phyloP scores from a whole-genome alignment of 345 rosid genomes.

The Odontarrhena argentea region DNA sequence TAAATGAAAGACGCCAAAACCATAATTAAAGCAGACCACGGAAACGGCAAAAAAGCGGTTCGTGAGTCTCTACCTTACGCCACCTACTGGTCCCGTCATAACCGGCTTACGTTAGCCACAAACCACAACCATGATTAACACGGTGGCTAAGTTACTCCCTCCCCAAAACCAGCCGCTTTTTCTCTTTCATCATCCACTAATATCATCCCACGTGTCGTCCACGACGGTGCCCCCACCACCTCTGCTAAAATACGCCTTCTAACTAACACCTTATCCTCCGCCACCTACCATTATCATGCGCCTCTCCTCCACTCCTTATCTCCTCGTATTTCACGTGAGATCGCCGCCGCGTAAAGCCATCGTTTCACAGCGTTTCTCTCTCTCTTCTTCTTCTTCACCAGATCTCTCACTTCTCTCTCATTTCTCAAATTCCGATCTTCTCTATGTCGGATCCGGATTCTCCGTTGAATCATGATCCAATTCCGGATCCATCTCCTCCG shows the following conservation, averaged over 20 bases:
- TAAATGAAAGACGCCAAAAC: conserved; percentile 16
- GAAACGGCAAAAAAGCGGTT: conserved; percentile 35
- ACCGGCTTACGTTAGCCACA: conserved; percentile 54
- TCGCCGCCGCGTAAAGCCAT: conserved; percentile 43
- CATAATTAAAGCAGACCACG: conserved; percentile 13
- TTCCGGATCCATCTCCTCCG: conserved; percentile 36
- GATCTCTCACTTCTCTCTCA: conserved; percentile 13
- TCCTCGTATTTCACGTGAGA: conserved; percentile 29
- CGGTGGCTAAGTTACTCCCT: conserved; percentile 35
- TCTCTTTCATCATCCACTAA: conserved; percentile 42
- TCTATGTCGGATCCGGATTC: conserved; percentile 50
- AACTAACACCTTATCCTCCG: background rate
- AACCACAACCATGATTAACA: conserved; percentile 16
- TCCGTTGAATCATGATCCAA: conserved; percentile 37
- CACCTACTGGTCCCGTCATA: conserved; percentile 40
- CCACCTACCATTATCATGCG: conserved; percentile 33
- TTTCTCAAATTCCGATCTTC: background rate
- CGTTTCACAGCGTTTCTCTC: conserved; percentile 29
- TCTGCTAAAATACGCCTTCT: conserved; percentile 27
- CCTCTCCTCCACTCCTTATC: conserved; percentile 41
- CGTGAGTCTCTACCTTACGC: conserved; percentile 30
- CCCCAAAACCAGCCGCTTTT: conserved; percentile 63
- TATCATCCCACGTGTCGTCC: conserved; percentile 47
- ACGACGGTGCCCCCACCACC: conserved; percentile 43
- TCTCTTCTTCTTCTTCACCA: background rate